phyloP scores from a whole-genome alignment of 2,329 filamentous ascomycete species.

The Curvularia verruculosa region DNA sequence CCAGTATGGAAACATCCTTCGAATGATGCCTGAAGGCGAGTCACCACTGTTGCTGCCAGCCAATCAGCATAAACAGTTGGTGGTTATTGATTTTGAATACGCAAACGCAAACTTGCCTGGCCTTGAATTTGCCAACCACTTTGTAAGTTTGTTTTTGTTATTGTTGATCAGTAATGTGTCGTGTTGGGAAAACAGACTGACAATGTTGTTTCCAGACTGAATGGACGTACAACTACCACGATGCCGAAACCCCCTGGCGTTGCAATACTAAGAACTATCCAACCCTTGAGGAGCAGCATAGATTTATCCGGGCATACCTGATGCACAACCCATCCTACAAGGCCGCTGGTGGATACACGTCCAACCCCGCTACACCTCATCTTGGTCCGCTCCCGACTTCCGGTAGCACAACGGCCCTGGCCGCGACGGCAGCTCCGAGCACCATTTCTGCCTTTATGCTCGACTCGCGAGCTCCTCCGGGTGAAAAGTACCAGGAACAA shows the following conservation, averaged over 20 bases:
- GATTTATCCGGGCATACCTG: conserved; percentile 86
- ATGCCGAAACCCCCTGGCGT: conserved; percentile 66
- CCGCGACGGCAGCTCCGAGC: conserved; percentile 43
- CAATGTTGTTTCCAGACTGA: conserved; percentile 64
- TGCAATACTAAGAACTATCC: conserved; percentile 78
- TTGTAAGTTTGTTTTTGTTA: conserved; percentile 64
- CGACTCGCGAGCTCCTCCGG: conserved; percentile 59
- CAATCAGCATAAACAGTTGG: conserved; percentile 93
- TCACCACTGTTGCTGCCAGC: conserved; percentile 87
- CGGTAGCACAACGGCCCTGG: conserved; percentile 42
- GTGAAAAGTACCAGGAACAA: conserved; percentile 41
- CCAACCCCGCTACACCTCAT: conserved; percentile 49
- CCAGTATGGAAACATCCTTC: conserved; percentile 97
- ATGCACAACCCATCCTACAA: conserved; percentile 75
- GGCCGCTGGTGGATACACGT: conserved; percentile 59
- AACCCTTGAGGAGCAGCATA: conserved; percentile 76
- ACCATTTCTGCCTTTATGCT: conserved; percentile 73
- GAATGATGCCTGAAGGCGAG: conserved; percentile 70
- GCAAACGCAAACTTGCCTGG: conserved; percentile 86
- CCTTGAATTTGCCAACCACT: conserved; percentile 96
- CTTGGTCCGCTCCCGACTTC: conserved; percentile 39
- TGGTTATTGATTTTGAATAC: conserved; percentile 99
- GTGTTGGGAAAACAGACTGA: not conserved
- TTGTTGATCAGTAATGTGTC: too few relatives aligned
- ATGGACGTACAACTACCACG: conserved; percentile 98